Evolutionary conservation across 2,329 filamentous ascomycete species (phyloP).

Genomic region (Apiospora koreana): DNA sequence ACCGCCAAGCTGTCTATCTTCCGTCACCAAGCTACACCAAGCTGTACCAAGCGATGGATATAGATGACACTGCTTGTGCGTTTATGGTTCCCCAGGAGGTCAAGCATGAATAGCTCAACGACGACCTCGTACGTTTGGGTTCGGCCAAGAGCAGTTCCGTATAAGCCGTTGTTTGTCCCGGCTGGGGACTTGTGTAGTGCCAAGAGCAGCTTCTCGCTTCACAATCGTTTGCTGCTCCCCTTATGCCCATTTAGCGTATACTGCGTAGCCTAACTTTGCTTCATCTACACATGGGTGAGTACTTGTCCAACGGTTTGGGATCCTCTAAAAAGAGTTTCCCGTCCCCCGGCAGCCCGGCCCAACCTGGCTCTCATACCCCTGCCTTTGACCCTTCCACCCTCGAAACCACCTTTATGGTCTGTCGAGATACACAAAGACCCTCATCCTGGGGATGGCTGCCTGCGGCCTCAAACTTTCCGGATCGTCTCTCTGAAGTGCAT

Average conservation of each 20-base stretch:
- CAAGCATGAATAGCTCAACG: neutral
- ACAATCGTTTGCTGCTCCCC: neutral
- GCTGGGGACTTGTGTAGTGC: neutral
- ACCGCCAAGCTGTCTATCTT: neutral
- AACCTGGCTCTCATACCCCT: neutral
- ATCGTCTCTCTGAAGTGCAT: slow-evolving; percentile 37
- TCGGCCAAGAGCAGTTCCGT: slow-evolving; percentile 4
- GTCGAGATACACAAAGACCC: slow-evolving; percentile 20
- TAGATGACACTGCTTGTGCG: neutral
- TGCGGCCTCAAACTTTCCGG: slow-evolving; percentile 43
- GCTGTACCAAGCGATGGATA: neutral
- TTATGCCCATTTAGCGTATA: neutral
- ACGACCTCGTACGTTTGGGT: neutral
- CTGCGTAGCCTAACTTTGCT: neutral
- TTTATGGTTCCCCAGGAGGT: neutral
- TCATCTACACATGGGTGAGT: slow-evolving; percentile 4
- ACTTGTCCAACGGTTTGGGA: neutral
- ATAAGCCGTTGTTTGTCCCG: neutral
- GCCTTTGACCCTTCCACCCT: neutral
- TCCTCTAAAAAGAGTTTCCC: slow-evolving; percentile 3
- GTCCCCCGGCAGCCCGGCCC: neutral
- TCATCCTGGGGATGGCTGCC: slow-evolving; percentile 30
- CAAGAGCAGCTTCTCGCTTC: neutral
- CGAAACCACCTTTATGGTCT: neutral
- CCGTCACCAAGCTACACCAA: too few species aligned